These are phyloP conservation scores for Suillus subalutaceus DNA, from an alignment of 768 basidiomycete species.

Conservation along the genomic window DNA sequence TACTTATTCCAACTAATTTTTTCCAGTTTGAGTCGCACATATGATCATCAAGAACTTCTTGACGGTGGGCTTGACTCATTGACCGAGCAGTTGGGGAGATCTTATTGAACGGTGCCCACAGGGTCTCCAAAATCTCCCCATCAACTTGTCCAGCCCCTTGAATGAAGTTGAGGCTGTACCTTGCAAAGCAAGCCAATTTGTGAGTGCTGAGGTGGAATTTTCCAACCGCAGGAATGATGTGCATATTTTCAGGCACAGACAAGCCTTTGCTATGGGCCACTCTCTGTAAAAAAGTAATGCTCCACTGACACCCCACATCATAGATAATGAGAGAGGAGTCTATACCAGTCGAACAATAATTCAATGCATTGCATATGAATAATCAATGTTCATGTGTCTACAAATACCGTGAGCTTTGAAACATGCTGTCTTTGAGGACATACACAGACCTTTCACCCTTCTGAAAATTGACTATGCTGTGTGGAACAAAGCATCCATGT, in stretches of 20 bases:
- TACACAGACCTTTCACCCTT: constrained; percentile 24
- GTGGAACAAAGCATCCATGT: no score
- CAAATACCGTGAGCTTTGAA: neutral
- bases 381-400: constrained; percentile 35
- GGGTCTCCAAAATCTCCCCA: no score
- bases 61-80: constrained; percentile 15
- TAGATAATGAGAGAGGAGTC: constrained; percentile 25
- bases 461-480: constrained; percentile 24
- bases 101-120: no score
- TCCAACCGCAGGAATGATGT: constrained; percentile 23
- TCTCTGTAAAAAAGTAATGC: constrained; percentile 18
- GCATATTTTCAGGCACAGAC: constrained; percentile 8
- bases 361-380: constrained; percentile 26
- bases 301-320: constrained; percentile 34
- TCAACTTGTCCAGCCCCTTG: no score
- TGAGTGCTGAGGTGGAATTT: constrained; percentile 37
- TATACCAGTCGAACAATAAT: constrained; percentile 12
- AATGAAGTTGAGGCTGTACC: no score
- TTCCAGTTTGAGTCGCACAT: constrained; percentile 40
- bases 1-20: constrained; percentile 30
- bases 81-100: no score
- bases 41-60: constrained; percentile 33
- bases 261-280: neutral
- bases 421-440: neutral
- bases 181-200: constrained; percentile 1